Evolutionary conservation across 2,329 filamentous ascomycete genomes (phyloP), one percentile per base, ranked within the genome.

Genomic region (Pseudogymnoascus sp.): DNA sequence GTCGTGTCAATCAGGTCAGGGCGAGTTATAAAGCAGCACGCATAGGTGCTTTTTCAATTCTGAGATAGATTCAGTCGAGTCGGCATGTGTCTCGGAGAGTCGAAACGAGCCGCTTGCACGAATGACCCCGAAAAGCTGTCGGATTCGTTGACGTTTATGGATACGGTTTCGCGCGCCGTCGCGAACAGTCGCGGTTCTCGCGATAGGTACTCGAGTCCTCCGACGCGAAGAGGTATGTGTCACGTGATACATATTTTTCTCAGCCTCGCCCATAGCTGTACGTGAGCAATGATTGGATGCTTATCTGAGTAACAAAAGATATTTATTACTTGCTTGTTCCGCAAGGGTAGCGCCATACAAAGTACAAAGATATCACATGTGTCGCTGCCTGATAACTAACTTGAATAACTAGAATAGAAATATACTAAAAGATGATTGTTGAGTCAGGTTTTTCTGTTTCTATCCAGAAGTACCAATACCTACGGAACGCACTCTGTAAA

Each of bases 111-210:
- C 30, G 55, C 14, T 25, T 35, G 5, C 22, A 59, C 55, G 55
- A 23, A 36, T 35, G 30, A 38, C 30, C 35, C 30, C 35, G 35
- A 38, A 59, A 38, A 35, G 30, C 55, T 36, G 22, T 35, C 55
- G 16, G 30, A 36, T 59, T 59, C 55, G 55, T 36, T 59, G 30
- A 59, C 35, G 55, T 35, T 59, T 59, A 36, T 59, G 55, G 30
- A 23, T 59, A 38, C 35, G 30, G 16, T 25, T 35, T 22, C 30
- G 55, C 55, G 55, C 30, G 30, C 55, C 22, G 30, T 59, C 55
- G 55, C 55, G 35, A 59, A 16, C 35, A 36, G 30, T 59, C 55
- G 55, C 55, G 55, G 55, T 59, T 59, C 30, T 35, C 30, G 55
- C 55, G 30, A 36, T 59, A 25, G 22, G 2, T 22, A 19, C 35